These are phyloP conservation scores for Arabidopsis hybrid DNA, from an alignment of 441 rosid genomes.

Conservation along the genomic window DNA sequence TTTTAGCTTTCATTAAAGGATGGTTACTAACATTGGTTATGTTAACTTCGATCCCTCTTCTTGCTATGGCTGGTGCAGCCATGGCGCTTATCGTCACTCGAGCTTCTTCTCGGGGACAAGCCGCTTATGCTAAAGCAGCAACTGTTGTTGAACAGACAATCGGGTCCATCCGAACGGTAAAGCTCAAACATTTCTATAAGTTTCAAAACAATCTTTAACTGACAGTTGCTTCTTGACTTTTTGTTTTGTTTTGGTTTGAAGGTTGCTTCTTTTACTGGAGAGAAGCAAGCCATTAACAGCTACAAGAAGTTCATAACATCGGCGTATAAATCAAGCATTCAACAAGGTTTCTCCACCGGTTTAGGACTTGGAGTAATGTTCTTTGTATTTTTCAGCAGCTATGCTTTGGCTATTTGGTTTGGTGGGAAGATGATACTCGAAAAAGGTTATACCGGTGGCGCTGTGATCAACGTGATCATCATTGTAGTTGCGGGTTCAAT, in stretches of 20 bases:
- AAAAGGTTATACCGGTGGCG: constrained; percentile 61
- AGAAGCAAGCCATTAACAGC: constrained; percentile 50
- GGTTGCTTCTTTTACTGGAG: constrained; percentile 67
- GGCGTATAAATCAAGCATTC: constrained; percentile 50
- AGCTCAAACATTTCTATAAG: not conserved
- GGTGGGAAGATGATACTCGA: constrained; percentile 58
- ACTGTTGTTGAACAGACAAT: constrained; percentile 60
- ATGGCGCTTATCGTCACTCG: constrained; percentile 44
- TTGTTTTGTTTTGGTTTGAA: constrained; percentile 9
- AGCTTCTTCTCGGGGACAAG: constrained; percentile 52
- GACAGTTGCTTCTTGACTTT: not conserved
- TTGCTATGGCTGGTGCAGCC: constrained; percentile 57
- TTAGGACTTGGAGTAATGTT: constrained; percentile 48
- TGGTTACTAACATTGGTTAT: constrained; percentile 65
- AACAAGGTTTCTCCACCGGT: constrained; percentile 58
- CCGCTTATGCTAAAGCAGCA: constrained; percentile 57
- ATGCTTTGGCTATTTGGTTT: constrained; percentile 59
- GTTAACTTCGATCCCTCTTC: constrained; percentile 61
- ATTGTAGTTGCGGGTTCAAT: constrained; percentile 57
- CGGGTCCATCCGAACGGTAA: constrained; percentile 66
- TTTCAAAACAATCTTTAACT: not conserved
- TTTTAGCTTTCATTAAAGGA: constrained; percentile 58
- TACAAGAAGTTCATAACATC: constrained; percentile 50
- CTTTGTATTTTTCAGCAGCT: constrained; percentile 49
- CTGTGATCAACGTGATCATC: constrained; percentile 55